These are phyloP conservation scores for Sugiyamaella paludigena DNA, from an alignment of 1,139 yeast genomes.

Conservation along the genomic window DNA sequence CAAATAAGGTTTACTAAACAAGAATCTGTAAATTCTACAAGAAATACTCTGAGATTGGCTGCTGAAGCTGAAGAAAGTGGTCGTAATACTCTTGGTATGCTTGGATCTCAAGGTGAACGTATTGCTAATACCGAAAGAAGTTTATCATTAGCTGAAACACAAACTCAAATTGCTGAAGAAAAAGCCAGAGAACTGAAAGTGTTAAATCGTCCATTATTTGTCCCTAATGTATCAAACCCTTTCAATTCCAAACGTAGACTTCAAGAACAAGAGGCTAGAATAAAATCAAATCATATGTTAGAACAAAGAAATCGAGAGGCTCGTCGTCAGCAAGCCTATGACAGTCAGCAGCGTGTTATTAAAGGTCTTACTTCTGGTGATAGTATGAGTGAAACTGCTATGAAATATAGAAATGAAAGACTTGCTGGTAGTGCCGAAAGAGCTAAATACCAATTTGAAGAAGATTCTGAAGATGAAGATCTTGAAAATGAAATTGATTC, in stretches of 20 bases:
- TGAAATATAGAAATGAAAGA: conserved; percentile 36
- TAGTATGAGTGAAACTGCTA: conserved; percentile 37
- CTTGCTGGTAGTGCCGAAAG: conserved; percentile 38
- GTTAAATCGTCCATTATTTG: conserved; percentile 76
- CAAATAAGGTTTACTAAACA: conserved; percentile 84
- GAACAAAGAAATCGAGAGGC: conserved; percentile 47
- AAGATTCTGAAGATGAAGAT: conserved; percentile 60
- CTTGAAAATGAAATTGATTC: conserved; percentile 54
- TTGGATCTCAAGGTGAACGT: conserved; percentile 89
- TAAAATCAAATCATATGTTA: conserved; percentile 62
- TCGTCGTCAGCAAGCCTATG: conserved; percentile 44
- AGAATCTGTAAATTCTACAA: conserved; percentile 79
- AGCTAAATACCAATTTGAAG: conserved; percentile 55
- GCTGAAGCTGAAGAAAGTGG: conserved; percentile 92
- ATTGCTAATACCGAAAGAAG: conserved; percentile 77
- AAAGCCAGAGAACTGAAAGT: conserved; percentile 79
- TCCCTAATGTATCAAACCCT: conserved; percentile 80
- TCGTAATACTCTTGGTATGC: conserved; percentile 82
- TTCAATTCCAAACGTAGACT: conserved; percentile 78
- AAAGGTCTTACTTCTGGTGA: conserved; percentile 38
- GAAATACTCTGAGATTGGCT: conserved; percentile 84
- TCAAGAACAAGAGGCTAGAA: conserved; percentile 69
- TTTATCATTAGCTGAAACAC: conserved; percentile 74
- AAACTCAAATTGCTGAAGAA: conserved; percentile 77
- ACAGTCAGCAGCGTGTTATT: conserved; percentile 51